Conservation (phyloP, 2,329 filamentous ascomycete genomes). For the Macrophomina pseudophaseolina region DNA sequence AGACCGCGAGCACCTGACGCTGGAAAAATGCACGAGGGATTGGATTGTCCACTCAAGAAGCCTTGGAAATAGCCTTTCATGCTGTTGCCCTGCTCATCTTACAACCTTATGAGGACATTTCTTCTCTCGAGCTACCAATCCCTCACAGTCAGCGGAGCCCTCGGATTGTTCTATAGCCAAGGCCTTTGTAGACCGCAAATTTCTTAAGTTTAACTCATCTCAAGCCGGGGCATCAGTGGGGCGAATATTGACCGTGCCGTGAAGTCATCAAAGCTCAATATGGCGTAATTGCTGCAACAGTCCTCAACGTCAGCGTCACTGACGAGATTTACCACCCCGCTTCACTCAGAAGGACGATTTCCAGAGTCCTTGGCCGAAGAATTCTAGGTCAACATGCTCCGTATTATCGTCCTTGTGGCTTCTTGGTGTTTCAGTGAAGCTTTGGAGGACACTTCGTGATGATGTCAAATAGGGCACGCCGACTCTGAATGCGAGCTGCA, state of each 20-base stretch:
- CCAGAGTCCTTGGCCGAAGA: not conserved
- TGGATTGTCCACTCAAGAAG: too few relatives aligned
- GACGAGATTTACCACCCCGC: not conserved
- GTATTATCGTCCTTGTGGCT: not conserved
- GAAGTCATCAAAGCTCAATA: not conserved
- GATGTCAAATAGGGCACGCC: too few relatives aligned
- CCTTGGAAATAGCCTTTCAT: too few relatives aligned
- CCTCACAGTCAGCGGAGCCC: not conserved
- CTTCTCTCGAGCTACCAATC: not conserved
- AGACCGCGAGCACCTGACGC: too few relatives aligned
- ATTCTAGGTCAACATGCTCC: too few relatives aligned
- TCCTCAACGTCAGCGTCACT: not conserved
- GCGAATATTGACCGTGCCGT: not conserved
- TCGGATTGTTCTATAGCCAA: not conserved
- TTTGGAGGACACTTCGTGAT: too few relatives aligned
- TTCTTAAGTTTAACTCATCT: not conserved
- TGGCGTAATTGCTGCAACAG: not conserved
- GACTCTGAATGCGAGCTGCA: too few relatives aligned
- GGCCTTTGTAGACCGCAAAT: not conserved
- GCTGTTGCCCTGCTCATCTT: not conserved
- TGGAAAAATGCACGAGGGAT: too few relatives aligned
- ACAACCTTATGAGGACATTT: not conserved
- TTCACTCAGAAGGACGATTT: not conserved
- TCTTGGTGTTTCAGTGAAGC: constrained; percentile 1
- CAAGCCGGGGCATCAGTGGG: not conserved